These are phyloP conservation scores for Hypoxylon crocopeplum DNA, from an alignment of 495 filamentous ascomycete species.

Conservation along the genomic window DNA sequence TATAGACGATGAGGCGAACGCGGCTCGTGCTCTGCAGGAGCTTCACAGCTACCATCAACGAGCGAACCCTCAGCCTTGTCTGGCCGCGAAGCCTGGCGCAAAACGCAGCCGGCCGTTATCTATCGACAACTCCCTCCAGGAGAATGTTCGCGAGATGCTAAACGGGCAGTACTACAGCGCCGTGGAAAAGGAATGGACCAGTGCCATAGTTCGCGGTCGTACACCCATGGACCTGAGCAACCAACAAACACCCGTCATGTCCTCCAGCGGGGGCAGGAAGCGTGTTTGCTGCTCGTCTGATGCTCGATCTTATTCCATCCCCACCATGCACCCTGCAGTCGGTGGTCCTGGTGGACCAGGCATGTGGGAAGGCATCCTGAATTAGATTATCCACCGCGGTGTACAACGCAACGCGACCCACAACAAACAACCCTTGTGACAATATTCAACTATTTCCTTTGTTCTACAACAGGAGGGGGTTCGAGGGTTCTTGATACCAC, in stretches of 20 bases:
- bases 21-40: constrained; percentile 73
- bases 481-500: constrained; percentile 42
- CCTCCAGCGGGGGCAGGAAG: constrained; percentile 57
- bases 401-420: constrained; percentile 12
- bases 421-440: constrained; percentile 38
- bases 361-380: constrained; percentile 66
- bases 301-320: constrained; percentile 41
- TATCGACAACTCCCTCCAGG: constrained; percentile 71
- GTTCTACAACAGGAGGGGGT: constrained; percentile 34
- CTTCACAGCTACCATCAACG: constrained; percentile 56
- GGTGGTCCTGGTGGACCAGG: constrained; percentile 59
- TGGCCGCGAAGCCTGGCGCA: constrained; percentile 40
- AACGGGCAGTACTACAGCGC: constrained; percentile 31
- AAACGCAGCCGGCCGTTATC: constrained; percentile 77
- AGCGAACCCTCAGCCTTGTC: constrained; percentile 43
- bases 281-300: constrained; percentile 66
- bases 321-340: constrained; percentile 48
- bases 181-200: constrained; percentile 46
- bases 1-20: constrained; percentile 58
- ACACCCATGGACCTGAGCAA: constrained; percentile 25
- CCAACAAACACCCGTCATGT: constrained; percentile 47
- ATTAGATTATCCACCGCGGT: constrained; percentile 31
- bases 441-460: constrained; percentile 45
- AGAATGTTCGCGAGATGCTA: constrained; percentile 73
- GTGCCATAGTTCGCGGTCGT: constrained; percentile 40